A percentile compares a stretch with the other conserved stretches of the same genome.
Conservation (phyloP, 768 basidiomycete genomes). For the Sarcomyxa edulis region DNA sequence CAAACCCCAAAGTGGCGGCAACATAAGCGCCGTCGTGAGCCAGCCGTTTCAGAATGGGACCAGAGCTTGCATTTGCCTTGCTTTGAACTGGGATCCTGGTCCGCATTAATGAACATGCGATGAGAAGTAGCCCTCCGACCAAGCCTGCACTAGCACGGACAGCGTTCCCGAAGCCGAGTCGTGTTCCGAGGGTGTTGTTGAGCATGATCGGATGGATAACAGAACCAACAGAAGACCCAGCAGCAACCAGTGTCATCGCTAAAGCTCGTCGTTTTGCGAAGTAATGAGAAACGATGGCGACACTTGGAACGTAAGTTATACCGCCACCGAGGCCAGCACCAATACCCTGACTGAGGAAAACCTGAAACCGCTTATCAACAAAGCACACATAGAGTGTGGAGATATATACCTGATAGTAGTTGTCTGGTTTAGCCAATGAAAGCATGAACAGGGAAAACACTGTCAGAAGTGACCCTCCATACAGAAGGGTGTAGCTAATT, state of each 20-base stretch:
- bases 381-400: too few relatives aligned
- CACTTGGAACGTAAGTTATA: constrained; percentile 37
- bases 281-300: constrained; percentile 33
- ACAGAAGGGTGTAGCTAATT: too few relatives aligned
- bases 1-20: constrained; percentile 34
- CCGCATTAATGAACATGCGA: constrained; percentile 31
- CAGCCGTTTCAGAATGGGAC: constrained; percentile 27
- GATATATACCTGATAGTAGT: constrained; percentile 39
- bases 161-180: constrained; percentile 39
- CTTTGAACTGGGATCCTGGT: constrained; percentile 11
- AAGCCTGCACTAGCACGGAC: constrained; percentile 38
- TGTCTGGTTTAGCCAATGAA: constrained; percentile 31
- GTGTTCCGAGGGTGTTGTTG: constrained; percentile 36
- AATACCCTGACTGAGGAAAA: constrained; percentile 43
- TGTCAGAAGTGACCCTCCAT: too few relatives aligned
- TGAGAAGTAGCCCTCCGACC: constrained; percentile 27
- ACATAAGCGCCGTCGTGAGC: constrained; percentile 38
- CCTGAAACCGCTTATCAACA: too few relatives aligned
- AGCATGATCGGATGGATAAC: constrained; percentile 47
- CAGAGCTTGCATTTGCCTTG: constrained; percentile 1
- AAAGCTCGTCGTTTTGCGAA: constrained; percentile 34
- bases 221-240: constrained; percentile 21
- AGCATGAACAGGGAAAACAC: constrained; percentile 40
- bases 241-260: constrained; percentile 36
- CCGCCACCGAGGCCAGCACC: constrained; percentile 35